These are phyloP conservation scores for Auxenochlorella pyrenoidosa DNA, from an alignment of 139 green algal species.

Conservation along the genomic window DNA sequence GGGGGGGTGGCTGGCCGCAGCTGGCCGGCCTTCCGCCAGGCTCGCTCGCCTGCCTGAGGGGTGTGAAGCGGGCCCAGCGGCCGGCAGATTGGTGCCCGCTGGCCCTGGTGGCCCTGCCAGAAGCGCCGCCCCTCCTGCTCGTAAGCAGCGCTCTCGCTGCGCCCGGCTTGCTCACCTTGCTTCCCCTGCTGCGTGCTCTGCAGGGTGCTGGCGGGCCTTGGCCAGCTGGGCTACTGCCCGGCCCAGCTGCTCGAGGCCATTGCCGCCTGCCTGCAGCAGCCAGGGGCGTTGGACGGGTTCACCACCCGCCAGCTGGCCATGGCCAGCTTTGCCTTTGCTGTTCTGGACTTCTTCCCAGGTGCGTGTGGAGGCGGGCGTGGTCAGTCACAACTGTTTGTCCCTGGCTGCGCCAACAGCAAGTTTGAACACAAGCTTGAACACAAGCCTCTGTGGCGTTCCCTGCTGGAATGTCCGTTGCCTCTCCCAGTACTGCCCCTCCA, in stretches of 20 bases:
- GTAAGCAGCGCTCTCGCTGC: too few relatives aligned
- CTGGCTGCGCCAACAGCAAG: too few relatives aligned
- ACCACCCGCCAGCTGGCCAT: slow-evolving; percentile 23
- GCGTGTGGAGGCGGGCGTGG: background rate
- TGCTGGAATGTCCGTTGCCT: background rate
- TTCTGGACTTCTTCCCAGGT: slow-evolving; percentile 41
- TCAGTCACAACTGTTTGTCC: too few relatives aligned
- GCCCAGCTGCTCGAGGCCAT: background rate
- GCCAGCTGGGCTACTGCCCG: slow-evolving; percentile 13
- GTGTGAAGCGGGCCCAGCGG: too few relatives aligned
- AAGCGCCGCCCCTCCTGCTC: too few relatives aligned
- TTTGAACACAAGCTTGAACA: too few relatives aligned
- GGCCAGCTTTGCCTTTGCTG: slow-evolving; percentile 10
- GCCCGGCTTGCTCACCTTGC: background rate
- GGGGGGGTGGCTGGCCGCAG: too few relatives aligned
- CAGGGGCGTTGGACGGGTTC: background rate
- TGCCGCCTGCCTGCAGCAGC: background rate
- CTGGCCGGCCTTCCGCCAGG: too few relatives aligned
- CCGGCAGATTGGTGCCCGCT: background rate
- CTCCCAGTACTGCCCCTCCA: background rate
- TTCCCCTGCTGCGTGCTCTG: background rate
- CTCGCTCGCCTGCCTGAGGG: background rate
- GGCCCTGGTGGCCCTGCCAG: too few relatives aligned
- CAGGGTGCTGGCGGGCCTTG: slow-evolving; percentile 31
- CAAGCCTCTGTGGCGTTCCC: too few relatives aligned